Evolutionary conservation across 441 rosid species (phyloP), one percentile per base, ranked within the genome.

Genomic region (Capsella rubella): DNA sequence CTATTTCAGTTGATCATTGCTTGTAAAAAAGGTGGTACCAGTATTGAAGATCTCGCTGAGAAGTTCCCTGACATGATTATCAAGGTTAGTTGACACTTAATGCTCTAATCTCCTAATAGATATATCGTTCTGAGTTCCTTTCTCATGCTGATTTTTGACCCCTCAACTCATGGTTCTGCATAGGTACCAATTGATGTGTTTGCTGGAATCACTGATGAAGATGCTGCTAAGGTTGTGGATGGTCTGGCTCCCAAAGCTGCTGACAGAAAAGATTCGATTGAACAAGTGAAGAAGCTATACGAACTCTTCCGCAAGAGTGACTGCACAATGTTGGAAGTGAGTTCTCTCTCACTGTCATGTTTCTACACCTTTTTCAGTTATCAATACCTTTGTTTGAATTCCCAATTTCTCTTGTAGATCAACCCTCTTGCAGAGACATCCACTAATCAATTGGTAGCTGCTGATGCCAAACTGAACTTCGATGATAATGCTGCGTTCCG

Each of bases 41-140:
- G 99, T 81, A 95, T 95, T 75, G 99, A 95, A 81, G 99, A 93
- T 82, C 98, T 95, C 58, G 98, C 98, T 9, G 97, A 90, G 82
- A 95, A 93, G 78, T 95, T 86, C 78, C 99, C 97, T 45, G 92
- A 95, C 80, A 90, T 95, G 92, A 93, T 95, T 64, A 86, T 91
- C 60, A 91, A 93, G 97, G 98, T 95, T 16, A 68, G 18, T 69
- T 42, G 15, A 7, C n/a, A 29, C 54, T 39, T 56, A 27, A 51
- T 69, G 6, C 27, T 5, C 4, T 62, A 8, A 8, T 42, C 37
- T 12, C 27, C 15, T 21, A 4, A 25, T 35, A 63, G 18, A 45
- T 8, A 15, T 14, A 15, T 57, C 47, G 28, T 45, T 58, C 32
- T 18, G n/a, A 37, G 65, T 5, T 51, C 14, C 42, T 40, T 51